Conservation (phyloP, 148 eudicot genomes). For the Chenopodium album region DNA sequence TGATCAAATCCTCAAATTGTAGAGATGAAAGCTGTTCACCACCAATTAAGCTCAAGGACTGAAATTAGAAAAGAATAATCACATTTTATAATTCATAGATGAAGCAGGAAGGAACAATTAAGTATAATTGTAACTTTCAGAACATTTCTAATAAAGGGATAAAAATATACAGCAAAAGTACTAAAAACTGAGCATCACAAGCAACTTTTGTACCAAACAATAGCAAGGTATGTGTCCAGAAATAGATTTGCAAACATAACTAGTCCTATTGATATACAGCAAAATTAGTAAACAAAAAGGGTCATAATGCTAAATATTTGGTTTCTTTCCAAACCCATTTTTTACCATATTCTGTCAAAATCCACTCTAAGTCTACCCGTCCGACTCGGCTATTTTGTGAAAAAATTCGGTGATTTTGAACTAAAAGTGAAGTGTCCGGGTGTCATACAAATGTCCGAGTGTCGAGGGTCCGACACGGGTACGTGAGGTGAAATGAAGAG, state of each 20-base stretch:
- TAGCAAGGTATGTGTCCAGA: background rate
- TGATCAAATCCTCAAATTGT: constrained; percentile 66
- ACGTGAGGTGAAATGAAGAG: too few species aligned
- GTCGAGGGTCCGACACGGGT: too few species aligned
- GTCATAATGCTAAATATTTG: background rate
- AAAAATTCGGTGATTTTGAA: too few species aligned
- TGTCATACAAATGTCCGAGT: too few species aligned
- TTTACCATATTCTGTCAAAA: background rate
- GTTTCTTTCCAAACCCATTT: background rate
- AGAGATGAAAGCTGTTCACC: constrained; percentile 42
- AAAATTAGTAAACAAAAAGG: background rate
- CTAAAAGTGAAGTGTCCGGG: too few species aligned
- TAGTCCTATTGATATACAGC: background rate
- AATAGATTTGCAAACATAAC: background rate
- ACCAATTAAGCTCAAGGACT: constrained; percentile 45
- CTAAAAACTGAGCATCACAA: background rate
- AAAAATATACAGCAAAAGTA: background rate
- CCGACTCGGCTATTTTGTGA: background rate
- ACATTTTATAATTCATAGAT: background rate
- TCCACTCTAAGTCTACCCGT: background rate
- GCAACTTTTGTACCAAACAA: background rate
- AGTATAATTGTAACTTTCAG: background rate
- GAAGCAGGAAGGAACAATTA: background rate
- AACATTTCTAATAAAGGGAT: background rate
- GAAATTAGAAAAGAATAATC: constrained; percentile 21